Conservation (phyloP, 371 early-diverging fungal genomes). For the Cokeromyces recurvatus region DNA sequence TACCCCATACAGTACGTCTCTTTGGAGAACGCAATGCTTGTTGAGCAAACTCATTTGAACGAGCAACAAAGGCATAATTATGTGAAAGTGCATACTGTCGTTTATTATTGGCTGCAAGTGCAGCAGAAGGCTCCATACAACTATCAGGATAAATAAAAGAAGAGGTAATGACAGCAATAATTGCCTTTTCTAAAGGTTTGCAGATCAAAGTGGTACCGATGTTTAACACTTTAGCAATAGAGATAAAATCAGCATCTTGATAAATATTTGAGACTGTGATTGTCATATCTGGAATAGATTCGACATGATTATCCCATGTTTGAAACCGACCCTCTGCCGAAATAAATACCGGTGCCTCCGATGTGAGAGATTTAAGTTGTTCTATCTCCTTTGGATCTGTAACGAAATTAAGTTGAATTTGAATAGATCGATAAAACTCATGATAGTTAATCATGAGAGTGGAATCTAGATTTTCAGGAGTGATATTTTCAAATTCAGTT, state of each 20-base stretch:
- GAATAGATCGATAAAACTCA: slow-evolving; percentile 25
- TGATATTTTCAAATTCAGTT: slow-evolving; percentile 1
- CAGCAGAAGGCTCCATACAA: slow-evolving; percentile 53
- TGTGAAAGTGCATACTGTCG: slow-evolving; percentile 50
- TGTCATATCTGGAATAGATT: slow-evolving; percentile 20
- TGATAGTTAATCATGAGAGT: slow-evolving; percentile 23
- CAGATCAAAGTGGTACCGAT: slow-evolving; percentile 3
- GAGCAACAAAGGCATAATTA: slow-evolving; percentile 57
- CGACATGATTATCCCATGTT: slow-evolving; percentile 28
- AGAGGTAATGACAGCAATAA: slow-evolving; percentile 49
- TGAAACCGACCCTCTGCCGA: slow-evolving; percentile 16
- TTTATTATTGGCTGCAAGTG: slow-evolving; percentile 52
- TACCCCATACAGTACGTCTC: slow-evolving; percentile 58
- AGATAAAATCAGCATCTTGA: slow-evolving; percentile 27
- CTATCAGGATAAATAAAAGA: slow-evolving; percentile 48
- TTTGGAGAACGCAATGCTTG: slow-evolving; percentile 32
- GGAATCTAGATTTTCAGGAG: neutral
- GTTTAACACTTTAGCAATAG: slow-evolving; percentile 8
- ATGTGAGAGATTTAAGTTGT: neutral
- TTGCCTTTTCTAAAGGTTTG: slow-evolving; percentile 18
- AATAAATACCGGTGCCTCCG: slow-evolving; percentile 17
- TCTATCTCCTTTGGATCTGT: slow-evolving; percentile 7
- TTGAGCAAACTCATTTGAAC: slow-evolving; percentile 58
- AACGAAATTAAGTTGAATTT: slow-evolving; percentile 10
- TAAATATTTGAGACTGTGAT: slow-evolving; percentile 23